These are phyloP conservation scores for Auriscalpium orientale DNA, from an alignment of 768 basidiomycete species.

Conservation along the genomic window DNA sequence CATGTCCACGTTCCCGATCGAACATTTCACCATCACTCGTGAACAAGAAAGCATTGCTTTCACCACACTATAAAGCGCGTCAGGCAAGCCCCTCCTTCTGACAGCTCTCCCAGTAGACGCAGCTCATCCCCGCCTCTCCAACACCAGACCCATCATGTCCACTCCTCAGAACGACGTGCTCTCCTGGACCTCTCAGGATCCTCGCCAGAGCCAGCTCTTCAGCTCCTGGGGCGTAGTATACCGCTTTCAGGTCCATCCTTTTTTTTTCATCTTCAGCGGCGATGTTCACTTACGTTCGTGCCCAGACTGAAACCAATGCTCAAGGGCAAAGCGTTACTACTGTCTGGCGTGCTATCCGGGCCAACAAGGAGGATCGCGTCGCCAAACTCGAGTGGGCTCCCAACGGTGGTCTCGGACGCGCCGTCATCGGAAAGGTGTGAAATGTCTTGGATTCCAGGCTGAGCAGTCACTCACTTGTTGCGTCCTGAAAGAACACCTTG, in stretches of 20 bases:
- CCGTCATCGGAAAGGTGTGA: slow-evolving; percentile 74
- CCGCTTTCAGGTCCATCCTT: slow-evolving; percentile 60
- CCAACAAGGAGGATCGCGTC: slow-evolving; percentile 82
- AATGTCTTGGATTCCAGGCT: slow-evolving; percentile 18
- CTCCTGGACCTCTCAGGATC: slow-evolving; percentile 84
- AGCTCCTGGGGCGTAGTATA: slow-evolving; percentile 76
- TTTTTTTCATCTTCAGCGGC: slow-evolving; percentile 14
- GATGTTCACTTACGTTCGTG: slow-evolving; percentile 18
- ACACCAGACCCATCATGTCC: slow-evolving; percentile 34
- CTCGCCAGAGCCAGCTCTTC: slow-evolving; percentile 77
- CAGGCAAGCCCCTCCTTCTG: slow-evolving; percentile 13
- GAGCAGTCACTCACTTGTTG: slow-evolving; percentile 7
- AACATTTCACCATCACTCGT: slow-evolving; percentile 45
- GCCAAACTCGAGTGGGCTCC: slow-evolving; percentile 84
- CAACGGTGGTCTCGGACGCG: slow-evolving; percentile 77
- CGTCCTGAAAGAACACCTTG: slow-evolving; percentile 49
- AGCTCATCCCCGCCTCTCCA: slow-evolving; percentile 17
- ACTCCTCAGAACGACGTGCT: slow-evolving; percentile 48
- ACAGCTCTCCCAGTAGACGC: slow-evolving; percentile 17
- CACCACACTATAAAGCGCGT: slow-evolving; percentile 43
- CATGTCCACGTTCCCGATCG: slow-evolving; percentile 75
- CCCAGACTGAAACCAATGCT: slow-evolving; percentile 56
- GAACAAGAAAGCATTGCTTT: slow-evolving; percentile 41
- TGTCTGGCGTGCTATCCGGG: slow-evolving; percentile 71
- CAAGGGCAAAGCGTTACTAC: slow-evolving; percentile 70